phyloP scores from a whole-genome alignment of 2,329 filamentous ascomycete species.

The Talaromyces sp. region DNA sequence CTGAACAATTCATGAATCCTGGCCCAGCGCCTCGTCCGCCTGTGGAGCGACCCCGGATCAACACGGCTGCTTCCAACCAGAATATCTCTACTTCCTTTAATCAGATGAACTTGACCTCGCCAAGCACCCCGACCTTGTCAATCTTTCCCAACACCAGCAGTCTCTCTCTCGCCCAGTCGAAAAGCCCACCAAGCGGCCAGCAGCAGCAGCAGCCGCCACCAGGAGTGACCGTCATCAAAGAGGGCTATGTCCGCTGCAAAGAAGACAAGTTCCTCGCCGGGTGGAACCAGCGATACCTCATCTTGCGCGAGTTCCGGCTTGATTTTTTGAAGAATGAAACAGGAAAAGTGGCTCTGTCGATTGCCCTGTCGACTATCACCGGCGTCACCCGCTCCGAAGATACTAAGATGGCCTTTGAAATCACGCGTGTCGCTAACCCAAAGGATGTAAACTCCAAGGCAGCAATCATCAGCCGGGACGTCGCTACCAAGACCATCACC shows the following conservation, averaged over 20 bases:
- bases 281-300: slow-evolving; percentile 89
- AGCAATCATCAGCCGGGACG: slow-evolving; percentile 73
- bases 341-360: slow-evolving; percentile 79
- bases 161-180: slow-evolving; percentile 59
- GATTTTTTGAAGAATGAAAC: slow-evolving; percentile 93
- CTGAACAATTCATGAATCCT: slow-evolving; percentile 86
- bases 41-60: slow-evolving; percentile 73
- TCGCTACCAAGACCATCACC: slow-evolving; percentile 74
- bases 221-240: slow-evolving; percentile 70
- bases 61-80: slow-evolving; percentile 65
- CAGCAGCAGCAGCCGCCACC: slow-evolving; percentile 29
- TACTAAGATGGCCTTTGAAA: slow-evolving; percentile 88
- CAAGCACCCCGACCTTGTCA: slow-evolving; percentile 59
- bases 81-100: slow-evolving; percentile 64
- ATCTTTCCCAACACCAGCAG: slow-evolving; percentile 66
- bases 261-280: slow-evolving; percentile 73
- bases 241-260: slow-evolving; percentile 56
- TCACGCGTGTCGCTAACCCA: slow-evolving; percentile 62
- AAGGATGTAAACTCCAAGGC: slow-evolving; percentile 61
- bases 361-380: slow-evolving; percentile 80
- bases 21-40: slow-evolving; percentile 90
- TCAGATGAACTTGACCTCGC: slow-evolving; percentile 66
- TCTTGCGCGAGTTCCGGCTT: slow-evolving; percentile 85
- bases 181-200: slow-evolving; percentile 56
- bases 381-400: slow-evolving; percentile 88